Evolutionary conservation across 73 alveolate species (phyloP).

Genomic region (Symbiodinium pilosum): DNA sequence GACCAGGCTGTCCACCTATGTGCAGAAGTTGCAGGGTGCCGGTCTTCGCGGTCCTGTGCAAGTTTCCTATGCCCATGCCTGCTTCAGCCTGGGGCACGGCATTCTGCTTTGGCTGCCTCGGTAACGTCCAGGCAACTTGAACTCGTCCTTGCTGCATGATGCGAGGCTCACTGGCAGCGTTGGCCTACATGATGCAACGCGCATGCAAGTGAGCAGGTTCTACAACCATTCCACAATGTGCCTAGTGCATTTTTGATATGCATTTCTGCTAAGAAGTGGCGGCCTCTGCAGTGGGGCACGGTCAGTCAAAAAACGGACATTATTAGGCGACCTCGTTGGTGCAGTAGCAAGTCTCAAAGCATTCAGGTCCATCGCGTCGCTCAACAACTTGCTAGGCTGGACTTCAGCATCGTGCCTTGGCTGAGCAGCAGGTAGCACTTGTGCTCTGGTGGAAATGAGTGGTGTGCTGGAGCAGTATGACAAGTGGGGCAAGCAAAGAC

Average conservation of each 20-base stretch:
- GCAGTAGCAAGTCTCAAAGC: too few relatives aligned
- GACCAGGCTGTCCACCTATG: conserved; percentile 53
- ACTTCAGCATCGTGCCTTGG: background rate
- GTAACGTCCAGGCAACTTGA: background rate
- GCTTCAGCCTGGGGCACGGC: conserved; percentile 53
- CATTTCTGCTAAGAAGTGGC: too few relatives aligned
- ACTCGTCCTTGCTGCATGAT: background rate
- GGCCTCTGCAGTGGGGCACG: too few relatives aligned
- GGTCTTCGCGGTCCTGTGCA: conserved; percentile 24
- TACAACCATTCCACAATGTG: too few relatives aligned
- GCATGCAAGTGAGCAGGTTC: too few relatives aligned
- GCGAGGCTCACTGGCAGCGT: background rate
- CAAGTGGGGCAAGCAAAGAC: too few relatives aligned
- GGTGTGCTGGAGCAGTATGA: too few relatives aligned
- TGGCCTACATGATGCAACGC: background rate
- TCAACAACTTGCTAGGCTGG: background rate
- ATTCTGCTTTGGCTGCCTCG: background rate
- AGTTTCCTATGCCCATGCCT: conserved; percentile 48
- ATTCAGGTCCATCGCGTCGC: background rate
- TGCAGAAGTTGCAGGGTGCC: conserved; percentile 57
- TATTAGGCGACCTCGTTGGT: too few relatives aligned
- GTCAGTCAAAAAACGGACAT: too few relatives aligned
- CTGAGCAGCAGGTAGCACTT: too few relatives aligned
- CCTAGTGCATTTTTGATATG: too few relatives aligned
- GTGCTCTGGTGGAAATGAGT: too few relatives aligned